These are phyloP conservation scores for Xylaria sp. DNA, from an alignment of 2,329 filamentous ascomycete species.

Conservation along the genomic window DNA sequence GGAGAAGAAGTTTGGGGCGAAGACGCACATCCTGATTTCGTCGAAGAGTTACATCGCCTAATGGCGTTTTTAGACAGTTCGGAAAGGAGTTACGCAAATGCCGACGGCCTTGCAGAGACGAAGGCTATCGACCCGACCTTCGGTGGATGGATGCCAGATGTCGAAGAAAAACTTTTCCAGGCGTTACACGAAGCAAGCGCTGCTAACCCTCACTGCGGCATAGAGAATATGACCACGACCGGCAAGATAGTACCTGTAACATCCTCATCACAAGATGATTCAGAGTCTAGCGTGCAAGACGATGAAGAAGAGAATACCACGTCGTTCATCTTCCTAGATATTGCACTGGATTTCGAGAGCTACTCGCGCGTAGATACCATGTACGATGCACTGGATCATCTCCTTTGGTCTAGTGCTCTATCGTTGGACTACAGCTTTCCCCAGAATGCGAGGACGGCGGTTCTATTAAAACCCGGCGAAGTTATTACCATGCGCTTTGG, in stretches of 20 bases:
- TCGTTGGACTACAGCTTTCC: conserved; percentile 43
- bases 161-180: conserved; percentile 51
- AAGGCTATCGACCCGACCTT: conserved; percentile 42
- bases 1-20: conserved; percentile 42
- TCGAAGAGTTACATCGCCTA: conserved; percentile 64
- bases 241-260: conserved; percentile 32
- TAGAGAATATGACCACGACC: conserved; percentile 33
- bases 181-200: conserved; percentile 30
- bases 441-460: conserved; percentile 48
- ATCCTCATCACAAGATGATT: conserved; percentile 8
- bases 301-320: conserved; percentile 32
- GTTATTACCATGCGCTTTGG: conserved; percentile 55
- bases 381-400: conserved; percentile 55
- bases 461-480: conserved; percentile 55
- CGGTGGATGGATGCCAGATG: conserved; percentile 48
- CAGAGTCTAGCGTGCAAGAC: conserved; percentile 36
- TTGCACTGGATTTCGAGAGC: conserved; percentile 45
- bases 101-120: conserved; percentile 52
- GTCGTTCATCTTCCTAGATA: conserved; percentile 50
- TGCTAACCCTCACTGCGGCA: conserved; percentile 30
- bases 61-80: conserved; percentile 68
- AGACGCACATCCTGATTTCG: conserved; percentile 47
- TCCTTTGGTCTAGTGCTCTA: conserved; percentile 55
- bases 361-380: conserved; percentile 50
- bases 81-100: conserved; percentile 64